These are phyloP conservation scores for Geotrichum candidum DNA, from an alignment of 1,139 yeast species.

Conservation along the genomic window DNA sequence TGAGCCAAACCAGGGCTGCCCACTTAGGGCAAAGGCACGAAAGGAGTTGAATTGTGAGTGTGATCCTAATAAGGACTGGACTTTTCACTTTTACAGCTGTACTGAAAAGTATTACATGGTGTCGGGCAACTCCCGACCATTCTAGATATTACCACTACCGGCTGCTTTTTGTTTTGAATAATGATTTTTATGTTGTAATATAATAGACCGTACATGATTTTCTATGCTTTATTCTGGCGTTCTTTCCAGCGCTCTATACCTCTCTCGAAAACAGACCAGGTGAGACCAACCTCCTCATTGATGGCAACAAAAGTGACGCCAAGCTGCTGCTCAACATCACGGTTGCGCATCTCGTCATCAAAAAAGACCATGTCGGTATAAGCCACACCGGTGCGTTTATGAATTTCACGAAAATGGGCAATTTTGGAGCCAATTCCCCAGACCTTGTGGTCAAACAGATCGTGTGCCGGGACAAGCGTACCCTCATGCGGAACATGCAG, in stretches of 20 bases:
- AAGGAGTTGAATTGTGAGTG: conserved; percentile 20
- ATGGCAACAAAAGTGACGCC: conserved; percentile 59
- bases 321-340: conserved; percentile 50
- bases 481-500: conserved; percentile 41
- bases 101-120: conserved; percentile 21
- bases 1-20: conserved; percentile 72
- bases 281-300: conserved; percentile 44
- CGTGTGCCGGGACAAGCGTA: conserved; percentile 39
- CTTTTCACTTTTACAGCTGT: conserved; percentile 21
- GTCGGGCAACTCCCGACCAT: background rate
- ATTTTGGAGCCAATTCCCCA: conserved; percentile 68
- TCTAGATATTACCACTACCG: background rate
- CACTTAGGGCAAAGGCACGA: conserved; percentile 32
- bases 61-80: conserved; percentile 5
- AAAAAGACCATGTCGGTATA: conserved; percentile 53
- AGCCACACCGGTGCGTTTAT: conserved; percentile 44
- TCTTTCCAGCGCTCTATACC: conserved; percentile 42
- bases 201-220: background rate
- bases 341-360: conserved; percentile 64
- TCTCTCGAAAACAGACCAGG: conserved; percentile 42
- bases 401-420: conserved; percentile 48
- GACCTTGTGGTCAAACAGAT: conserved; percentile 49
- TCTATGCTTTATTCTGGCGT: conserved; percentile 11
- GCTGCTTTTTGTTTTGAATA: too few relatives aligned
- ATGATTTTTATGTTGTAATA: too few relatives aligned